A percentile compares a stretch with the other conserved stretches of the same genome.
phyloP scores from a whole-genome alignment of 768 basidiomycete genomes.

The Pleurotus pulmonarius region DNA sequence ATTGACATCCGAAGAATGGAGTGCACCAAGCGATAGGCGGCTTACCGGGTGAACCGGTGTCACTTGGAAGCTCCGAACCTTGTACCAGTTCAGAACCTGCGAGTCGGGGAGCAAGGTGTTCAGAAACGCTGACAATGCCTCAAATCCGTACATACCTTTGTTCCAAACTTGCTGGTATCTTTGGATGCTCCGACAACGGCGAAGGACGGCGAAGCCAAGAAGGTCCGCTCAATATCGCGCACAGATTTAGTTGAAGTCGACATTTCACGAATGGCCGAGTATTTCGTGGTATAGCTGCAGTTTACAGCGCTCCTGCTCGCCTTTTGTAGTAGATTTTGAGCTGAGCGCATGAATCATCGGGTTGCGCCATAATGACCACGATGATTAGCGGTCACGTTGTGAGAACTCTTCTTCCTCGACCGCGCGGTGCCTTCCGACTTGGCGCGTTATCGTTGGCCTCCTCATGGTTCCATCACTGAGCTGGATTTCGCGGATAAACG shows the following conservation, averaged over 20 bases:
- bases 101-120: background rate
- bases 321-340: background rate
- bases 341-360: background rate
- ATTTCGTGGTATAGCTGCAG: background rate
- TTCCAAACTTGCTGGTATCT: conserved; percentile 75
- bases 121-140: background rate
- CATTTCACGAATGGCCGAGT: background rate
- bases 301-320: background rate
- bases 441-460: conserved; percentile 2
- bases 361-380: conserved; percentile 6
- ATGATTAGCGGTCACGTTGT: background rate
- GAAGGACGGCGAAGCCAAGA: conserved; percentile 59
- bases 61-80: conserved; percentile 50
- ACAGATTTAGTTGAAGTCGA: background rate
- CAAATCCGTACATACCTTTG: conserved; percentile 42
- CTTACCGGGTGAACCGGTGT: conserved; percentile 75
- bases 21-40: background rate
- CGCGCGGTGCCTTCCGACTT: background rate
- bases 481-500: conserved; percentile 21
- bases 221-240: conserved; percentile 42
- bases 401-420: background rate
- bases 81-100: conserved; percentile 79
- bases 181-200: conserved; percentile 85
- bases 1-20: conserved; percentile 1
- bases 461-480: conserved; percentile 9